Evolutionary conservation across 129 eudicot genomes (phyloP), one percentile per base, ranked within the genome.

Genomic region (Arctium minus): DNA sequence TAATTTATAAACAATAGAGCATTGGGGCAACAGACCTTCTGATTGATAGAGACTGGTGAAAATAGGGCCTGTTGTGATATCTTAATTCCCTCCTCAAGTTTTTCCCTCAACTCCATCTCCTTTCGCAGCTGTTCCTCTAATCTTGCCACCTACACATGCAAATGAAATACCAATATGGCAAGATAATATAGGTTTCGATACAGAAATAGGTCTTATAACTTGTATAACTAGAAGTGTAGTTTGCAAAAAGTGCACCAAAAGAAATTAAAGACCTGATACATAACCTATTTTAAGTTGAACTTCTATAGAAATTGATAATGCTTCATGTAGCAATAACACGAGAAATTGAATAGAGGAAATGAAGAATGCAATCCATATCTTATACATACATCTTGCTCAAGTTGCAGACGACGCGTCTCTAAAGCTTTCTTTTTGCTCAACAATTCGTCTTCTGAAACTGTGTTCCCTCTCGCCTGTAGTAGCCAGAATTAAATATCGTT

Each of bases 361-460:
- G 35, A 39, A 74, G 18, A 11, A 35, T 77, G 67, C 22, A 77
- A 77, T 29, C 42, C 53, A 71, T 15, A 83, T 77, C 7, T 74
- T 72, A 74, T 71, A 80, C 93, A 73, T 89, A 92, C 98, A 42
- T 94, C 97, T 88, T 86, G 86, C 90, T 92, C 89, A 76, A 94
- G 98, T 53, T 87, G 89, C 32, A 76, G 73, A 77, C 92, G 94
- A 12, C 79, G 96, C 30, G 83, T 84, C 79, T 83, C 89, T 82
- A 92, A 84, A 76, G 87, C 91, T 84, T 84, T 83, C 89, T 89
- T 90, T 60, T 81, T 85, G 68, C 46, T 89, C 86, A 86, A 85
- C 76, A 92, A 76, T 9, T 89, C 87, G 8, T 84, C 90, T 77
- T 69, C 82, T 22, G 88, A 73, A 82, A 50, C 68, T 13, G 88